Evolutionary conservation across 2,329 filamentous ascomycete genomes (phyloP).

Genomic region (Xylaria sp.): DNA sequence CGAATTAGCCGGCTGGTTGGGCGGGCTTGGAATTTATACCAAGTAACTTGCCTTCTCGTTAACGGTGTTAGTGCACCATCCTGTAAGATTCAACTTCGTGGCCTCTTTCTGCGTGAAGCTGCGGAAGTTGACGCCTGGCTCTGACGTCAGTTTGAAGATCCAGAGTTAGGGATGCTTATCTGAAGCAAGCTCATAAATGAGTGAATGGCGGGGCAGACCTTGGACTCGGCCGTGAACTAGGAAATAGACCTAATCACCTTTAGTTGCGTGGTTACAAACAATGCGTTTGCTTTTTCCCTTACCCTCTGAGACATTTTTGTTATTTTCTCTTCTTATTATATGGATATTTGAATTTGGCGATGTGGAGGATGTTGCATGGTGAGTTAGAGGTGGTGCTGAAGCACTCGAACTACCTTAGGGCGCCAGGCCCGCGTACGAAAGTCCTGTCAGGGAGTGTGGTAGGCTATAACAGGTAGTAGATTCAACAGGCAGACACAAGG

Average conservation of each 20-base stretch:
- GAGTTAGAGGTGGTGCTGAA: neutral
- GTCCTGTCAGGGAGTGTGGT: no score
- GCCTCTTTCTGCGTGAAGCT: slow-evolving; percentile 68
- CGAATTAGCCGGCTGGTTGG: slow-evolving; percentile 33
- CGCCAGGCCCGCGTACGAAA: no score
- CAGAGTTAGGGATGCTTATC: neutral
- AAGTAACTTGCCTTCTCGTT: slow-evolving; percentile 62
- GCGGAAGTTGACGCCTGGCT: slow-evolving; percentile 67
- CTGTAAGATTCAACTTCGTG: slow-evolving; percentile 62
- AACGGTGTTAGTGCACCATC: slow-evolving; percentile 71
- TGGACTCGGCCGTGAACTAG: slow-evolving; percentile 76
- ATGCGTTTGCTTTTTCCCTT: slow-evolving; percentile 1
- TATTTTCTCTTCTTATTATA: neutral
- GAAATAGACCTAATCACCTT: slow-evolving; percentile 65
- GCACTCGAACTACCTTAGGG: neutral
- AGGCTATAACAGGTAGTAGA: no score
- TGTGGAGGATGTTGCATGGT: neutral
- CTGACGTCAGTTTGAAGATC: slow-evolving; percentile 38
- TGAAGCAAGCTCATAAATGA: neutral
- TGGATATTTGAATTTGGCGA: neutral
- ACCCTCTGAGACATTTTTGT: slow-evolving; percentile 41
- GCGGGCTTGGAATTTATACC: neutral
- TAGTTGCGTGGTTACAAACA: neutral
- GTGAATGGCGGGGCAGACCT: slow-evolving; percentile 58
- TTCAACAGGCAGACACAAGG: no score